Percentiles rank a stretch among this genome's conserved stretches.
phyloP scores from a whole-genome alignment of 352 stramenopile species.

The Pythium volutum region DNA sequence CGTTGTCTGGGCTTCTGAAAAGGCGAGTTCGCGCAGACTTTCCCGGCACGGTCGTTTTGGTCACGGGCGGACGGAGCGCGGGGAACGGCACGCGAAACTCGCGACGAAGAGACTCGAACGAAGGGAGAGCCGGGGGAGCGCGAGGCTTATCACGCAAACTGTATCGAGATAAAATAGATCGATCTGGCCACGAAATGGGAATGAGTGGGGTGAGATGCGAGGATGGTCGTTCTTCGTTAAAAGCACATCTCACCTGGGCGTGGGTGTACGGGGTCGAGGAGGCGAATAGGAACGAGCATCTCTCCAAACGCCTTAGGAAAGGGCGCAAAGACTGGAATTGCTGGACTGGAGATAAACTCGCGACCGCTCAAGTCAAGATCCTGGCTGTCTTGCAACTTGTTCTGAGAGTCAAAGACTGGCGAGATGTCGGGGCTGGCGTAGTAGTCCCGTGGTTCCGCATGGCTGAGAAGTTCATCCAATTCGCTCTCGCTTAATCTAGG shows the following conservation, averaged over 20 bases:
- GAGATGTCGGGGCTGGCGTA: constrained; percentile 73
- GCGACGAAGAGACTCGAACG: neutral
- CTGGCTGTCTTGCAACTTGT: constrained; percentile 42
- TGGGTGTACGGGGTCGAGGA: neutral
- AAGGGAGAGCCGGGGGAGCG: neutral
- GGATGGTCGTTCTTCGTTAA: neutral
- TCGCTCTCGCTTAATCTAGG: constrained; percentile 32
- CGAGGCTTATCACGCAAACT: constrained; percentile 7
- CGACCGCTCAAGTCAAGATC: constrained; percentile 58
- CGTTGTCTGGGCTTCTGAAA: constrained; percentile 11
- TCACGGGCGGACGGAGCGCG: neutral
- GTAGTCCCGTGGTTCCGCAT: constrained; percentile 33
- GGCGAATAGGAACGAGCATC: constrained; percentile 4
- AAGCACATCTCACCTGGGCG: neutral
- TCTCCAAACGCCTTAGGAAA: constrained; percentile 15
- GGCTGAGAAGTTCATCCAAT: constrained; percentile 58
- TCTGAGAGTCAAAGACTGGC: constrained; percentile 35
- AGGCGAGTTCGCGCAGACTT: constrained; percentile 22
- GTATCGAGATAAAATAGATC: neutral
- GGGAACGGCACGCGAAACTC: neutral
- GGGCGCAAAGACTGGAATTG: constrained; percentile 19
- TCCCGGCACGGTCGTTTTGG: neutral
- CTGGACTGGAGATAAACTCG: constrained; percentile 63
- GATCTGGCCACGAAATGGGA: neutral
- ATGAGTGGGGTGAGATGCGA: neutral